A percentile compares a stretch with the other conserved stretches of the same genome.
These are phyloP conservation scores for Blastobotrys niveus DNA, from an alignment of 1,139 yeast genomes.

Conservation along the genomic window DNA sequence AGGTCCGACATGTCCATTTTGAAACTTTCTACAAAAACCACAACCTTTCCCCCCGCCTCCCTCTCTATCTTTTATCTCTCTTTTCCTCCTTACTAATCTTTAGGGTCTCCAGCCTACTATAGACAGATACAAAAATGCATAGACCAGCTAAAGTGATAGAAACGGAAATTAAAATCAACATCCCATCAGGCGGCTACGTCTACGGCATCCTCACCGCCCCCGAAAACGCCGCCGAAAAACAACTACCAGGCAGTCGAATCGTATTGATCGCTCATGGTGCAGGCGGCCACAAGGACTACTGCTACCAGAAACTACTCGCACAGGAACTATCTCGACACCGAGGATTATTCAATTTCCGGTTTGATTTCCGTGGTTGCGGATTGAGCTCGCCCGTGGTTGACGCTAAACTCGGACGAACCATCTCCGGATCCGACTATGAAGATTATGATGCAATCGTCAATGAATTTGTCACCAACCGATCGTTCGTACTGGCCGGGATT, in stretches of 20 bases:
- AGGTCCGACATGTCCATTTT: no score
- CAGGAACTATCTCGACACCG: conserved; percentile 50
- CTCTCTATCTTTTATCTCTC: no score
- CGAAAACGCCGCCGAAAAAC: not conserved
- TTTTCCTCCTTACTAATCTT: no score
- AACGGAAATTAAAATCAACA: conserved; percentile 1
- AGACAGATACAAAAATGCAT: no score
- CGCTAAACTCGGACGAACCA: conserved; percentile 45
- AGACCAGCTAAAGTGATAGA: no score
- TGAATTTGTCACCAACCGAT: conserved; percentile 36
- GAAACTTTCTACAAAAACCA: no score
- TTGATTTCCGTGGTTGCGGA: conserved; percentile 87
- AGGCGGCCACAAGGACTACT: conserved; percentile 77
- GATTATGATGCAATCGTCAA: conserved; percentile 46
- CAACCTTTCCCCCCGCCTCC: no score
- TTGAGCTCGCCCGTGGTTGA: conserved; percentile 54
- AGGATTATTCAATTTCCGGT: conserved; percentile 62
- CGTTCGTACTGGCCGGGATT: conserved; percentile 46
- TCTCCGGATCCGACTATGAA: conserved; percentile 57
- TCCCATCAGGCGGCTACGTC: conserved; percentile 15
- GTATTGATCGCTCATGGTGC: conserved; percentile 65
- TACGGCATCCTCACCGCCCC: conserved; percentile 22
- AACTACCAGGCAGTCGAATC: conserved; percentile 27
- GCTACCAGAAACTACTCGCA: conserved; percentile 64
- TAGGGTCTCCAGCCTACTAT: no score